Evolutionary conservation across 805 yeast species (phyloP).

Genomic region (Sporopachydermia lactativora): DNA sequence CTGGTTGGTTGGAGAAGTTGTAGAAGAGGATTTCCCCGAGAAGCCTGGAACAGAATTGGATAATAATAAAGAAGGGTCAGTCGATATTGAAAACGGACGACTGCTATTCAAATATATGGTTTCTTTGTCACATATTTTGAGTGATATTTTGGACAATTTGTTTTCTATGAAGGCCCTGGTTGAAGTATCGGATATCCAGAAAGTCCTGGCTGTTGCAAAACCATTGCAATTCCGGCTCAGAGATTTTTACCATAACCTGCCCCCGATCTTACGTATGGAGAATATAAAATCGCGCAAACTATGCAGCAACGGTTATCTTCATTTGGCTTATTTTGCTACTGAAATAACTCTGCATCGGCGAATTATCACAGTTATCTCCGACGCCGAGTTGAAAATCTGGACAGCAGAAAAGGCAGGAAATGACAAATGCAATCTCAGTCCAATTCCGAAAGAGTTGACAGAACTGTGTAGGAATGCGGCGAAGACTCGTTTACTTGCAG

Average conservation of each 20-base stretch:
- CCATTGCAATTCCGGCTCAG: slow-evolving; percentile 61
- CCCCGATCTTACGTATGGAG: slow-evolving; percentile 48
- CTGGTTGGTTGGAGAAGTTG: slow-evolving; percentile 65
- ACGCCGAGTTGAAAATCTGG: not conserved
- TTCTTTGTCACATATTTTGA: slow-evolving; percentile 48
- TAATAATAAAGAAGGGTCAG: slow-evolving; percentile 30
- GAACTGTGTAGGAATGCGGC: slow-evolving; percentile 79
- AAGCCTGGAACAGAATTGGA: slow-evolving; percentile 33
- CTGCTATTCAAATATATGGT: slow-evolving; percentile 54
- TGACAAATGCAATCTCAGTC: slow-evolving; percentile 20
- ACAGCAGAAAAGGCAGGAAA: slow-evolving; percentile 11
- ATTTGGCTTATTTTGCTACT: slow-evolving; percentile 77
- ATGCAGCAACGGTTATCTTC: slow-evolving; percentile 66
- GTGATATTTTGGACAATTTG: slow-evolving; percentile 58
- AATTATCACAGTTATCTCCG: slow-evolving; percentile 39
- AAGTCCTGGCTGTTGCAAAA: slow-evolving; percentile 56
- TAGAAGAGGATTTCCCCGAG: slow-evolving; percentile 64
- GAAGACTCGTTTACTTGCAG: slow-evolving; percentile 63
- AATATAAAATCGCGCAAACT: slow-evolving; percentile 44
- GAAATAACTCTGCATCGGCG: slow-evolving; percentile 78
- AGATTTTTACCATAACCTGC: slow-evolving; percentile 67
- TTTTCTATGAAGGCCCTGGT: slow-evolving; percentile 57
- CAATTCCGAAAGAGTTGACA: slow-evolving; percentile 37
- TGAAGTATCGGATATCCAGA: slow-evolving; percentile 43
- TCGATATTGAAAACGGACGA: slow-evolving; percentile 60